Conservation (phyloP, 495 filamentous ascomycete species). For the Xylaria bambusicola region DNA sequence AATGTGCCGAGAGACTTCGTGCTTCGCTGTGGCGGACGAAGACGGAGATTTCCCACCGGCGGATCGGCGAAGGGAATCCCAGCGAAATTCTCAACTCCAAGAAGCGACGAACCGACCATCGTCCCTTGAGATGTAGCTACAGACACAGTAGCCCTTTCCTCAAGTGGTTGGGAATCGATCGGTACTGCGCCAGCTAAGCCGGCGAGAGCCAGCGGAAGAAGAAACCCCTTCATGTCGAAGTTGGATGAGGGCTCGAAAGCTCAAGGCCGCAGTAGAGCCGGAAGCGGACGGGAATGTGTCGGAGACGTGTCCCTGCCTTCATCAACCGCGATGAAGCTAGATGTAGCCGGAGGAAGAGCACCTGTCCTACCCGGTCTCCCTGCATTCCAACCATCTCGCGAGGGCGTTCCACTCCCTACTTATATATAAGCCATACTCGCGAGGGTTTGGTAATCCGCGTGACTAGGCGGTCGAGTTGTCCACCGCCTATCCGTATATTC, state of each 20-base stretch:
- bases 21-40: constrained; percentile 45
- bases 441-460: background rate
- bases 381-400: background rate
- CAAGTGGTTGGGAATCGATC: constrained; percentile 33
- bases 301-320: constrained; percentile 2
- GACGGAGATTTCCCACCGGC: constrained; percentile 44
- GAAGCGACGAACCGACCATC: constrained; percentile 47
- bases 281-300: background rate
- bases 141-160: constrained; percentile 45
- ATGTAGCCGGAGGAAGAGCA: background rate
- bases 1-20: constrained; percentile 49
- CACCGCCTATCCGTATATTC: background rate
- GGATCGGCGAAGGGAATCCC: constrained; percentile 53
- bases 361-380: constrained; percentile 2
- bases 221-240: constrained; percentile 25
- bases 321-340: background rate
- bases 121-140: constrained; percentile 52
- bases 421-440: constrained; percentile 2
- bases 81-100: constrained; percentile 46
- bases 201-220: constrained; percentile 28
- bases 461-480: background rate
- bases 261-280: background rate
- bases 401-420: background rate
- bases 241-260: background rate
- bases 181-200: constrained; percentile 33